A percentile compares a stretch with the other conserved stretches of the same genome.
Evolutionary conservation across 2,329 filamentous ascomycete genomes (phyloP).

Genomic region (Fusarium sp.): DNA sequence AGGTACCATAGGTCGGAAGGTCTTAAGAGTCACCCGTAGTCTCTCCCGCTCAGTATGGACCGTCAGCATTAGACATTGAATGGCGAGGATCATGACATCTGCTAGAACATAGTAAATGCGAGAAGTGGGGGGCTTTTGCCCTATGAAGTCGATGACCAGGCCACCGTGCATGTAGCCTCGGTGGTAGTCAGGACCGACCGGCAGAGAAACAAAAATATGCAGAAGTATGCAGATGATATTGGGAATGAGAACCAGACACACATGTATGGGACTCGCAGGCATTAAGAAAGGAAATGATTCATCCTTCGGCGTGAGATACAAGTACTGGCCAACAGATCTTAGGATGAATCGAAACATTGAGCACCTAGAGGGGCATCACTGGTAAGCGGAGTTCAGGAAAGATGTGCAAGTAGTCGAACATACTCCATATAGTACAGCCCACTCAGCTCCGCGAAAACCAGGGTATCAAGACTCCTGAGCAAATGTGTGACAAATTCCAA

Average conservation of each 20-base stretch:
- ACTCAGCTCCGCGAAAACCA: constrained; percentile 72
- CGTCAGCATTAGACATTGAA: constrained; percentile 73
- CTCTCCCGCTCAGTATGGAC: constrained; percentile 69
- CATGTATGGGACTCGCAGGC: constrained; percentile 65
- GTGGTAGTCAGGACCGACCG: constrained; percentile 67
- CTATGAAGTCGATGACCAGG: constrained; percentile 73
- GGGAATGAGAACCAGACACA: constrained; percentile 66
- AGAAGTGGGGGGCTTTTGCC: constrained; percentile 70
- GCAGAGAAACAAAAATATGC: constrained; percentile 65
- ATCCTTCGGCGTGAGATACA: constrained; percentile 71
- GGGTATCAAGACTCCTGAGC: constrained; percentile 68
- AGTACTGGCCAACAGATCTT: constrained; percentile 67
- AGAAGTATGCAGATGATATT: constrained; percentile 69
- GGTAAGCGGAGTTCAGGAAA: constrained; percentile 21
- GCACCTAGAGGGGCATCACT: constrained; percentile 57
- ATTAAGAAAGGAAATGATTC: constrained; percentile 65
- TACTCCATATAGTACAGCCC: constrained; percentile 78
- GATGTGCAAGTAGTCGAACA: constrained; percentile 36
- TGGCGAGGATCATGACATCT: constrained; percentile 63
- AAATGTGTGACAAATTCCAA: constrained; percentile 69
- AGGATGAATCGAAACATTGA: constrained; percentile 71
- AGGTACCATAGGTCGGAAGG: constrained; percentile 48
- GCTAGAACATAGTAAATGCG: constrained; percentile 64
- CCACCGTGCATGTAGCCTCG: constrained; percentile 75
- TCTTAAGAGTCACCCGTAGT: constrained; percentile 59